These are phyloP conservation scores for Magnolia kwangsiensis DNA, from an alignment of 164 flowering plant species.

Conservation along the genomic window DNA sequence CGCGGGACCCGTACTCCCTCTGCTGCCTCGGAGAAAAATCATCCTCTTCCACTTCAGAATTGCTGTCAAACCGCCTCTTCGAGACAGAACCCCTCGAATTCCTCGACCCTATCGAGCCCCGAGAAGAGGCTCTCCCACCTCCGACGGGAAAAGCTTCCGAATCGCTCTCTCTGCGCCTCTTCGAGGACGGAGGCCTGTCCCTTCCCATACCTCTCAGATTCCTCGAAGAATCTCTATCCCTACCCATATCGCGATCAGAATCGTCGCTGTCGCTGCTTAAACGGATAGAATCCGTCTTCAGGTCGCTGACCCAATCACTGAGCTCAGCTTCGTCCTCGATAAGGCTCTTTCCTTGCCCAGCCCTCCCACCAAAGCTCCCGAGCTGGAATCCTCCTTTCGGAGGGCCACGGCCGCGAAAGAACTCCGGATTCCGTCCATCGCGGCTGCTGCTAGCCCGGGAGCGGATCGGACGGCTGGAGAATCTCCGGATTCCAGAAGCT, in stretches of 20 bases:
- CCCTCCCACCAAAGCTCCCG: conserved; percentile 54
- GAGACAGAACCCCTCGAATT: neutral
- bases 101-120: neutral
- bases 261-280: conserved; percentile 1
- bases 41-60: neutral
- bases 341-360: conserved; percentile 9
- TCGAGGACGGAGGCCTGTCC: neutral
- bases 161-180: conserved; percentile 2
- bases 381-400: conserved; percentile 70
- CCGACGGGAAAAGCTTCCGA: neutral
- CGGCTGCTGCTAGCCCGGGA: conserved; percentile 14
- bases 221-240: neutral
- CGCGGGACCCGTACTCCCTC: conserved; percentile 39
- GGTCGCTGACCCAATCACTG: conserved; percentile 13
- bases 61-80: conserved; percentile 1
- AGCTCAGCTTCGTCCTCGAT: conserved; percentile 17
- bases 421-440: conserved; percentile 93
- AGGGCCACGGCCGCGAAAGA: conserved; percentile 94
- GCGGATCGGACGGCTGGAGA: conserved; percentile 5
- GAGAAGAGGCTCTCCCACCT: neutral
- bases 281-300: conserved; percentile 7
- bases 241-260: neutral
- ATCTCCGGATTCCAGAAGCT: neutral
- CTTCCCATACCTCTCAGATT: neutral
- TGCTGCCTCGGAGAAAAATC: conserved; percentile 34